Conservation (phyloP, 805 yeast species). For the Saccharomyces paradoxus region DNA sequence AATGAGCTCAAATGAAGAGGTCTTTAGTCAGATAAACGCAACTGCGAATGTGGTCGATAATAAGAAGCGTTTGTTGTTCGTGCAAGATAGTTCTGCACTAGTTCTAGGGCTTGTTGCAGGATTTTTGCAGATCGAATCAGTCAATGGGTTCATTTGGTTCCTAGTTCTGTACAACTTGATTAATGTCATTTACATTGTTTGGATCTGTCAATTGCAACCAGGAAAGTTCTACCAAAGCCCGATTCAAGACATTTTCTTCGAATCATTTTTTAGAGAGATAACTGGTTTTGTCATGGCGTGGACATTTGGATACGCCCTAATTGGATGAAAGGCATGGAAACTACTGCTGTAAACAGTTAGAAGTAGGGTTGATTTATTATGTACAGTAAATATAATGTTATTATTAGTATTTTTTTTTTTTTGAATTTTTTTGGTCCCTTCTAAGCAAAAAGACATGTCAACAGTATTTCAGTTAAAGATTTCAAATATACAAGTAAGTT, state of each 20-base stretch:
- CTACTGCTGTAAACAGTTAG: background rate
- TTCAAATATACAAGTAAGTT: background rate
- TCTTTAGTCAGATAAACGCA: conserved; percentile 10
- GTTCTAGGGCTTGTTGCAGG: conserved; percentile 50
- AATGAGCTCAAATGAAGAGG: conserved; percentile 2
- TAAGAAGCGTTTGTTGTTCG: conserved; percentile 18
- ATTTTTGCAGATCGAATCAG: conserved; percentile 42
- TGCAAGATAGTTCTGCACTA: conserved; percentile 43
- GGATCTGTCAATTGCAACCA: conserved; percentile 32
- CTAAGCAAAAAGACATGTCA: background rate
- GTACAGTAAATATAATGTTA: conserved; percentile 2
- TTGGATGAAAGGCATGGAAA: conserved; percentile 19
- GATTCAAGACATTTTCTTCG: conserved; percentile 35
- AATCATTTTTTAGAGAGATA: conserved; percentile 39
- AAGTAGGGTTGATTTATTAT: background rate
- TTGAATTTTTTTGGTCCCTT: background rate
- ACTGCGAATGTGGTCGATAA: conserved; percentile 16
- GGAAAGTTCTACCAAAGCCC: conserved; percentile 35
- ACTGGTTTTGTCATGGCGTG: conserved; percentile 51
- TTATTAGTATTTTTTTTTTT: background rate
- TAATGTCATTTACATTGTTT: conserved; percentile 26
- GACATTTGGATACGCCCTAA: conserved; percentile 47
- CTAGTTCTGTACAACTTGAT: conserved; percentile 31
- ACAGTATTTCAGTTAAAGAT: background rate
- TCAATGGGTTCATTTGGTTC: conserved; percentile 41